Evolutionary conservation across 1,284 basidiomycete genomes (phyloP), one percentile per base, ranked within the genome.

Genomic region (Rhodotorula mucilaginosa): DNA sequence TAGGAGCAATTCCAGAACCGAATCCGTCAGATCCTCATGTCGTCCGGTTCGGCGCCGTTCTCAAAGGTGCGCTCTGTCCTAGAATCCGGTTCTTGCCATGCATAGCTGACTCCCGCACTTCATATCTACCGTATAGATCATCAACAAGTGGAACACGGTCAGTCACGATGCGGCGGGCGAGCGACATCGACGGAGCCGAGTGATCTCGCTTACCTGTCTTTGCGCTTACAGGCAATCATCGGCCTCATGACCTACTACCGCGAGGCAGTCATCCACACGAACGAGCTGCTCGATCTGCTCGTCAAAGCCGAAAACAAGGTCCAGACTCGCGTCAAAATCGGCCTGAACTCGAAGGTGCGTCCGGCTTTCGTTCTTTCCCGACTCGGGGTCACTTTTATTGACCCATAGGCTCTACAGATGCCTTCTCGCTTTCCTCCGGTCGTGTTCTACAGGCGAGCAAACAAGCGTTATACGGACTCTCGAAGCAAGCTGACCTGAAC

Each of bases 301-400:
- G 94, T 97, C 80, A 98, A 97, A 83, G 92, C 93, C 5, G 94
- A 97, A 84, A 97, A 96, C 87, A 97, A 97, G 86, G 94, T 97
- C 67, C 82, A 99, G 83, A 99, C 97, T 10, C 92, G 97, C 82
- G 96, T 99, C 81, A 99, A 99, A 87, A 97, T 99, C 76, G 96
- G 96, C 15, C 71, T 77, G 46, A 77, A 77, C 63, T 76, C 75
- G 48, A 77, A 77, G 61, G 61, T 63, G 34, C 34, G 61, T 29
- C 16, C 21, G 5, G 31, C 8, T 47, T 60, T n/a, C 46, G 23
- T 34, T 23, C 12, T 31, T 21, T 47, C 61, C 26, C 29, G 29
- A 18, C n/a, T 10, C 12, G 6, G n/a, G 6, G 7, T 15, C 21
- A 29, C 47, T 18, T 18, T n/a, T 18, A 16, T 47, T 26, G 44